phyloP scores from a whole-genome alignment of 352 stramenopile genomes.

The Pythium rishiriense region DNA sequence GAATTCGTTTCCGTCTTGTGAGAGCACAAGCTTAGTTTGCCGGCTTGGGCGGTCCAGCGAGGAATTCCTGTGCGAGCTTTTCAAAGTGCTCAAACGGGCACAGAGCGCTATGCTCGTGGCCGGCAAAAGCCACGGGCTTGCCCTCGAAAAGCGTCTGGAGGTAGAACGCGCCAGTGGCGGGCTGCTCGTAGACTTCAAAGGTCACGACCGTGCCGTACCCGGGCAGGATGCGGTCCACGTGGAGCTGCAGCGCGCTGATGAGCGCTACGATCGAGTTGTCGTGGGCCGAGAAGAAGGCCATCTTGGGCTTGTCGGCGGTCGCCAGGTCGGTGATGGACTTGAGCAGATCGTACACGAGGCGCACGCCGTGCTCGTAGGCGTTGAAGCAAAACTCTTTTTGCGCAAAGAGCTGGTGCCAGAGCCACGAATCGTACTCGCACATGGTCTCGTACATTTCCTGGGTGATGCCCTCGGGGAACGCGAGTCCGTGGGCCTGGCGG shows the following conservation, averaged over 20 bases:
- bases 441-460: constrained; percentile 58
- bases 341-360: constrained; percentile 58
- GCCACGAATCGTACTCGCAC: constrained; percentile 72
- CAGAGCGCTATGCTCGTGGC: constrained; percentile 47
- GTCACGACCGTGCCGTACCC: constrained; percentile 71
- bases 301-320: constrained; percentile 25
- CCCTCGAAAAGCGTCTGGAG: constrained; percentile 67
- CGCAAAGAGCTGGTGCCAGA: constrained; percentile 78
- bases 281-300: constrained; percentile 85
- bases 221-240: constrained; percentile 54
- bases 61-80: constrained; percentile 46
- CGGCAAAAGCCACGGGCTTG: constrained; percentile 47
- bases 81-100: constrained; percentile 75
- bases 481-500: constrained; percentile 53
- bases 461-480: constrained; percentile 70
- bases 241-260: constrained; percentile 63
- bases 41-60: constrained; percentile 21
- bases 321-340: constrained; percentile 8
- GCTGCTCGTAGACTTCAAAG: constrained; percentile 71
- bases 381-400: constrained; percentile 57
- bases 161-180: constrained; percentile 43
- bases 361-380: constrained; percentile 65
- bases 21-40: neutral
- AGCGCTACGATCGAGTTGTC: constrained; percentile 86
- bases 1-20: neutral